Percentiles rank a stretch among this genome's conserved stretches.
Conservation (phyloP, 176 grass and related monocot species). For the Echinochloa phyllopogon region DNA sequence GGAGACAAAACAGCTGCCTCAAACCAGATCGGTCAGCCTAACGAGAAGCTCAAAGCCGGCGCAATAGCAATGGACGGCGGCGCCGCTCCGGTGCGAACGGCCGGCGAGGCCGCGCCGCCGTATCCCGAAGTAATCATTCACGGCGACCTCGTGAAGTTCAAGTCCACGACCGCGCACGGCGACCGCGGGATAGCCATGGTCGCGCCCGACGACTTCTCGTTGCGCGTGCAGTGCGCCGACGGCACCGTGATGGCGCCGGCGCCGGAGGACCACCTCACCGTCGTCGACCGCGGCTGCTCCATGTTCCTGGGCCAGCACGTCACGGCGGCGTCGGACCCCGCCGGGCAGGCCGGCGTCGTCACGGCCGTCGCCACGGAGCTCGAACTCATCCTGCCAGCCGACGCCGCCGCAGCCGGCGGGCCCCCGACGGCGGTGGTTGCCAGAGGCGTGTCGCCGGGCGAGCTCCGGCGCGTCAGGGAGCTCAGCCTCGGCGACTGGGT, state of each 20-base stretch:
- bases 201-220: neutral
- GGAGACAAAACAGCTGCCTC: too few relatives aligned
- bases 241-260: neutral
- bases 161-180: too few relatives aligned
- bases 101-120: too few relatives aligned
- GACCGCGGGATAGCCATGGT: too few relatives aligned
- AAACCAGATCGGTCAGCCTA: too few relatives aligned
- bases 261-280: neutral
- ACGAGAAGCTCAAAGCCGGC: too few relatives aligned
- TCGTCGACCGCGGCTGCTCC: neutral
- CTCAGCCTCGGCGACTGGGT: neutral
- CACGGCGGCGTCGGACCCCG: neutral
- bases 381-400: too few relatives aligned
- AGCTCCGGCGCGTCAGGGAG: neutral
- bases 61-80: too few relatives aligned
- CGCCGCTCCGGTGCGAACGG: too few relatives aligned
- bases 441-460: neutral
- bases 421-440: neutral
- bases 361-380: neutral
- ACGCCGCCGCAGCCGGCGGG: too few relatives aligned
- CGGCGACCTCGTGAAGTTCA: neutral
- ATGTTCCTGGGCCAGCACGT: neutral
- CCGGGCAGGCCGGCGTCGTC: slow-evolving; percentile 13
- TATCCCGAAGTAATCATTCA: too few relatives aligned
- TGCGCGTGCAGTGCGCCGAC: neutral